Evolutionary conservation across 495 filamentous ascomycete genomes (phyloP), one percentile per base, ranked within the genome.

Genomic region (Talaromyces wortmannii): DNA sequence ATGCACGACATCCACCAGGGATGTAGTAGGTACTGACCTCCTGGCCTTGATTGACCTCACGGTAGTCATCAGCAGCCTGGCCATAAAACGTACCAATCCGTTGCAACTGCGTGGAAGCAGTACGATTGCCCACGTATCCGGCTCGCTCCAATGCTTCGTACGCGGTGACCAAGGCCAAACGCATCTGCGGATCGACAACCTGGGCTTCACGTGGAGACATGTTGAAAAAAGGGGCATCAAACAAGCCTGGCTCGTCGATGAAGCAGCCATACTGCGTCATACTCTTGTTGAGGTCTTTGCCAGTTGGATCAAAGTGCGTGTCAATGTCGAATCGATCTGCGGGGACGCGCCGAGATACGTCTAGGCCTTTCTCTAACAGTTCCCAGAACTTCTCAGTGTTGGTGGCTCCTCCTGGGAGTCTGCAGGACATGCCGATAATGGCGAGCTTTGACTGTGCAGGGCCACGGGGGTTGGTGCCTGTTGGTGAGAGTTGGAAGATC

Each of bases 291-390:
- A 53, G 50, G 0, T 16, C 59, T 31, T 76, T 72, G 6, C 75
- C 77, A 8, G 61, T 62, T 0, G 70, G 66, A 60, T 81, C 76
- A 33, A 49, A 64, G 51, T 81, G 75, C 0, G 69, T 63, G 0
- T 73, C 59, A 3, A 74, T 32, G 53, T 79, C 70, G 31, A 75
- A 81, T 16, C 77, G 64, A 54, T 75, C 71, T 0, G 58, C 48
- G 0, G 76, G 76, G 0, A 80, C 63, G 45, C 48, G 59, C 6
- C 48, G 58, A 18, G 68, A 64, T 3, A 70, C 63, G 57, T 80
- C 75, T 0, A 61, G 61, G 0, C 75, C 74, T 4, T 71, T 48
- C 18, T 73, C 59, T 5, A 80, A 45, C 0, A 74, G 16, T 1
- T 73, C 52, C 77, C 77, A 80, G 53, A 75, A 70, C 10, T 63